phyloP scores from a whole-genome alignment of 2,329 filamentous ascomycete genomes.

The Trichoderma asperellum region DNA sequence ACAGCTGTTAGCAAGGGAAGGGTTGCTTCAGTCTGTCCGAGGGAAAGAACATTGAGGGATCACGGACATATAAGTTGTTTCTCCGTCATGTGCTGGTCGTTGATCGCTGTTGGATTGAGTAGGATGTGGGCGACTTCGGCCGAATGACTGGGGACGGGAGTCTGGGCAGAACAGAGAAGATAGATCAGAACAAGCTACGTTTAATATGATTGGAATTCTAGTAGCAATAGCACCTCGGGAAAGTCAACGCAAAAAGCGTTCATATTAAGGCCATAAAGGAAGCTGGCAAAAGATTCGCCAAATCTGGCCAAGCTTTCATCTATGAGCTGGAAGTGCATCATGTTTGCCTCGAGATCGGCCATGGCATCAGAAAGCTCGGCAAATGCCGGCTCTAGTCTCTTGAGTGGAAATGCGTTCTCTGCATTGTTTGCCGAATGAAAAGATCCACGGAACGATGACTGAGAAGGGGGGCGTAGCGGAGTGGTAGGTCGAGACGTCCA shows the following conservation, averaged over 20 bases:
- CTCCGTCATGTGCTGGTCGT: constrained; percentile 54
- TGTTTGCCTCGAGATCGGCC: constrained; percentile 94
- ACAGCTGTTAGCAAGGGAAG: constrained; percentile 29
- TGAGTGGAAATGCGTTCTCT: constrained; percentile 69
- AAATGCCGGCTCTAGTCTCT: constrained; percentile 85
- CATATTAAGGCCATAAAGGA: constrained; percentile 97
- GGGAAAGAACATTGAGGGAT: neutral
- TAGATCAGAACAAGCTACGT: constrained; percentile 1
- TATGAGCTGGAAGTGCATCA: constrained; percentile 92
- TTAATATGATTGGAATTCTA: neutral
- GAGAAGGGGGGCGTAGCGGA: constrained; percentile 85
- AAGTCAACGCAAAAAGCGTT: constrained; percentile 99
- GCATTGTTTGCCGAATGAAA: constrained; percentile 49
- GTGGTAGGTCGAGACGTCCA: constrained; percentile 82
- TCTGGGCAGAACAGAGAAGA: constrained; percentile 52
- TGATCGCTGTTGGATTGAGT: constrained; percentile 39
- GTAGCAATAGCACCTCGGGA: constrained; percentile 67
- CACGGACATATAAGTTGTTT: constrained; percentile 82
- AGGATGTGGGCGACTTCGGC: constrained; percentile 63
- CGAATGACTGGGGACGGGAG: constrained; percentile 83
- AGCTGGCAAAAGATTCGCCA: constrained; percentile 93
- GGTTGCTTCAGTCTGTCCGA: neutral
- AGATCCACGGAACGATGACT: constrained; percentile 83
- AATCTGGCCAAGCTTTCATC: constrained; percentile 93
- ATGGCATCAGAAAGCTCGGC: constrained; percentile 92